Base-by-base conservation (phyloP, 2,329 filamentous ascomycete species). In the Fusarium chlamydosporum region DNA sequence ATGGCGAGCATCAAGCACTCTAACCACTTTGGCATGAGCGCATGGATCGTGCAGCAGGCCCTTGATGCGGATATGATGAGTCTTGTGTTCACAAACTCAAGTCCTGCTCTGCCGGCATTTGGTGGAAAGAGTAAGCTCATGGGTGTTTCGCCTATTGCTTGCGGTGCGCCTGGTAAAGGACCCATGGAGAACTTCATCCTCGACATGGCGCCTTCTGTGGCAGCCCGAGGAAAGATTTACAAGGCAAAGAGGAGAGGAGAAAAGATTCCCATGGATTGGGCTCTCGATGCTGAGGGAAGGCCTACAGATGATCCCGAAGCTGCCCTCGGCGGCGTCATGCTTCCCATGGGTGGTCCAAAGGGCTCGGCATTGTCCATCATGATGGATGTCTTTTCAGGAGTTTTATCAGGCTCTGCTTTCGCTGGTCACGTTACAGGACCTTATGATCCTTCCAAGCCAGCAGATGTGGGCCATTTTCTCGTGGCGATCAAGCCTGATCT, bases 331-430 rank as follows among this genome's bases (percentile, higher is more conserved):
- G 92, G 92, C 2, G 91, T 94, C 5, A 95, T 96, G 92, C 80
- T 95, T 20, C 92, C 92, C 0, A 94, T 96, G 91, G 92, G 92
- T 4, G 92, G 93, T 0, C 92, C 92, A 0, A 96, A 96, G 77
- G 93, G 93, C 0, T 92, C 90, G 3, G 93, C 86, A 0, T 77
- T 96, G 40, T 82, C 91, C 1, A 87, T 96, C 56, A 95, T 94
- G 91, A 96, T 96, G 93, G 92, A 96, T 75, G 91, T 96, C 3
- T 95, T 96, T 75, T 94, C 91, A 0, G 92, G 92, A 0, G 90
- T 92, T 0, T 74, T 96, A 0, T 93, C 91, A 0, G 92, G 92
- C 0, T 90, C 89, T 33, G 92, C 92, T 0, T 96, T 93, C 78
- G 93, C 91, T 0, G 92, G 92, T 0, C 84, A 91, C 73, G 92